These are phyloP conservation scores for Hsuehochloa calcarea DNA, from an alignment of 176 grass and related monocot genomes.

Conservation along the genomic window DNA sequence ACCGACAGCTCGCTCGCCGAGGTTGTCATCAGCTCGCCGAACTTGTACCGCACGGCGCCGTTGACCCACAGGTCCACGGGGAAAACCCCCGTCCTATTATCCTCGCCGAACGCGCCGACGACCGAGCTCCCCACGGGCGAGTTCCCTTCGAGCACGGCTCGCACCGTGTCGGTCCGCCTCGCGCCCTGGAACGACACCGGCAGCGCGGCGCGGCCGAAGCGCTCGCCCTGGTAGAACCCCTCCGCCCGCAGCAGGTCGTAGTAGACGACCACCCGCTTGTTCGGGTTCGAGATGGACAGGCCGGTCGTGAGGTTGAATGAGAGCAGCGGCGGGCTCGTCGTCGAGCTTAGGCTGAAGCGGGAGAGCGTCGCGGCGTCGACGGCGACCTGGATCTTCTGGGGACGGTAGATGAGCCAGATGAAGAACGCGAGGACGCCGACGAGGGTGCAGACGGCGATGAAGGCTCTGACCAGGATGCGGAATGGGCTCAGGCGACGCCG, in stretches of 20 bases:
- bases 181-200: constrained; percentile 37
- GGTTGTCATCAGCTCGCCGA: constrained; percentile 28
- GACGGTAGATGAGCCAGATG: constrained; percentile 69
- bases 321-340: constrained; percentile 6
- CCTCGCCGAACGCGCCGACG: not conserved
- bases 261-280: constrained; percentile 53
- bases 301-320: constrained; percentile 42
- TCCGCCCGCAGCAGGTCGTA: constrained; percentile 56
- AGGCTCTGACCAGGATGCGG: constrained; percentile 1
- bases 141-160: constrained; percentile 23
- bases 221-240: constrained; percentile 39
- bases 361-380: constrained; percentile 39
- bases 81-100: not conserved
- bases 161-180: not conserved
- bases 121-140: not conserved
- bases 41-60: constrained; percentile 31
- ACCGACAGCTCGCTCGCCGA: constrained; percentile 22
- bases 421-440: constrained; percentile 33
- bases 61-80: constrained; percentile 40
- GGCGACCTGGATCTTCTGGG: constrained; percentile 35
- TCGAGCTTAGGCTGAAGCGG: constrained; percentile 28
- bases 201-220: constrained; percentile 27
- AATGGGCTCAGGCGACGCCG: not conserved
- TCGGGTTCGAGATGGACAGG: constrained; percentile 52
- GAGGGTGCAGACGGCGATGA: constrained; percentile 30